phyloP scores from a whole-genome alignment of 2,329 filamentous ascomycete species.

The Ilyonectria sp. region DNA sequence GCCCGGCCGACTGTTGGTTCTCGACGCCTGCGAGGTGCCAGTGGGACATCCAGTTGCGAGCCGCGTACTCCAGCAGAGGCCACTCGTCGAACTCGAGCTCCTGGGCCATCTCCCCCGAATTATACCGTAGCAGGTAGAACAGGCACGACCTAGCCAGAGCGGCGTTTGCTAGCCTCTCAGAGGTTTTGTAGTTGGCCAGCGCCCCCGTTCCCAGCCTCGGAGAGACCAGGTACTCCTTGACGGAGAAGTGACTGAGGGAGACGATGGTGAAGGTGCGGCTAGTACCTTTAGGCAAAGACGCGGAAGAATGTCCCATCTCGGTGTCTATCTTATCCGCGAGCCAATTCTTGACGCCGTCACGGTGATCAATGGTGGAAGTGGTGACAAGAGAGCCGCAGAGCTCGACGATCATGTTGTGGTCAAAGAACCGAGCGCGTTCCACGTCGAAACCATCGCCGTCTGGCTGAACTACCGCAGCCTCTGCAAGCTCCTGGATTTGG shows the following conservation, averaged over 20 bases:
- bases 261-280: neutral
- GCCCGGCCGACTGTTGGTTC: neutral
- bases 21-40: neutral
- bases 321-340: too few relatives aligned
- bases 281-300: neutral
- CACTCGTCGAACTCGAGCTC: neutral
- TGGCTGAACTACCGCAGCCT: neutral
- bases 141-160: neutral
- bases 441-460: neutral
- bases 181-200: neutral
- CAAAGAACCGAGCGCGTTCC: neutral
- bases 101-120: neutral
- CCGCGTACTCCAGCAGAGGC: slow-evolving; percentile 9
- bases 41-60: slow-evolving; percentile 6
- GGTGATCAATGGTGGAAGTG: neutral
- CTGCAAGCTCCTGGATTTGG: slow-evolving; percentile 5
- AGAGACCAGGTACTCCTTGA: slow-evolving; percentile 17
- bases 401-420: neutral
- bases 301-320: too few relatives aligned
- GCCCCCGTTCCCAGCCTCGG: neutral
- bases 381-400: slow-evolving; percentile 4
- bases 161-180: neutral
- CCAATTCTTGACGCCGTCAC: too few relatives aligned
- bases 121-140: slow-evolving; percentile 1
- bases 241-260: slow-evolving; percentile 11